Conservation (phyloP, 495 filamentous ascomycete species). For the Podospora australis region DNA sequence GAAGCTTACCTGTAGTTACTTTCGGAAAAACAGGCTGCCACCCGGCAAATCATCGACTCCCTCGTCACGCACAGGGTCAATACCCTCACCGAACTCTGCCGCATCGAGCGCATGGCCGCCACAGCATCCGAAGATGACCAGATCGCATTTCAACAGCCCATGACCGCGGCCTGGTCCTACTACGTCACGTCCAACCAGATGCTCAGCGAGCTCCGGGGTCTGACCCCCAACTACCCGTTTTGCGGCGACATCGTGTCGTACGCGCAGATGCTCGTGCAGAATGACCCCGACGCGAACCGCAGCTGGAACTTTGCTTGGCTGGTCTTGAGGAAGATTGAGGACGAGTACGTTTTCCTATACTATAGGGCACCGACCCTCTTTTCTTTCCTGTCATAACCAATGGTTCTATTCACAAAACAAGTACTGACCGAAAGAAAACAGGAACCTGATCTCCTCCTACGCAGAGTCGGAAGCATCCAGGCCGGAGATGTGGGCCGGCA, state of each 20-base stretch:
- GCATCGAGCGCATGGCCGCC: slow-evolving; percentile 61
- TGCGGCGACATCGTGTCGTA: slow-evolving; percentile 61
- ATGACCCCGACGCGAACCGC: slow-evolving; percentile 56
- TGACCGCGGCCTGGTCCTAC: slow-evolving; percentile 67
- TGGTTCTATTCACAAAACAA: slow-evolving; percentile 5
- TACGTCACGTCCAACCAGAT: slow-evolving; percentile 70
- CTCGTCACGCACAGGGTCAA: slow-evolving; percentile 62
- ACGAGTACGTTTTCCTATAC: slow-evolving; percentile 50
- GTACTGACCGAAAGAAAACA: slow-evolving; percentile 15
- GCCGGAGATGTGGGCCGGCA: slow-evolving; percentile 69
- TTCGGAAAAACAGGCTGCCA: too few relatives aligned
- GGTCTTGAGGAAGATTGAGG: slow-evolving; percentile 59
- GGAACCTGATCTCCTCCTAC: slow-evolving; percentile 53
- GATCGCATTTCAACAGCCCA: slow-evolving; percentile 48
- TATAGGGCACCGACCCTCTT: too few relatives aligned
- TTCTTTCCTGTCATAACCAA: not conserved
- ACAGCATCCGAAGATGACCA: slow-evolving; percentile 49
- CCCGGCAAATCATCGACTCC: slow-evolving; percentile 41
- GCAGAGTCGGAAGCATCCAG: slow-evolving; percentile 53
- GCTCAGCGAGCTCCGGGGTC: slow-evolving; percentile 61
- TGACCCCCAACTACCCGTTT: slow-evolving; percentile 68
- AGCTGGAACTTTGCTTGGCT: slow-evolving; percentile 80
- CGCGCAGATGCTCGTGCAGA: slow-evolving; percentile 58
- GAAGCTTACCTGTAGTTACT: too few relatives aligned
- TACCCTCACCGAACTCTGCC: slow-evolving; percentile 66